Base-by-base conservation (phyloP, 2,329 filamentous ascomycete species). In the Fusarium sp. region DNA sequence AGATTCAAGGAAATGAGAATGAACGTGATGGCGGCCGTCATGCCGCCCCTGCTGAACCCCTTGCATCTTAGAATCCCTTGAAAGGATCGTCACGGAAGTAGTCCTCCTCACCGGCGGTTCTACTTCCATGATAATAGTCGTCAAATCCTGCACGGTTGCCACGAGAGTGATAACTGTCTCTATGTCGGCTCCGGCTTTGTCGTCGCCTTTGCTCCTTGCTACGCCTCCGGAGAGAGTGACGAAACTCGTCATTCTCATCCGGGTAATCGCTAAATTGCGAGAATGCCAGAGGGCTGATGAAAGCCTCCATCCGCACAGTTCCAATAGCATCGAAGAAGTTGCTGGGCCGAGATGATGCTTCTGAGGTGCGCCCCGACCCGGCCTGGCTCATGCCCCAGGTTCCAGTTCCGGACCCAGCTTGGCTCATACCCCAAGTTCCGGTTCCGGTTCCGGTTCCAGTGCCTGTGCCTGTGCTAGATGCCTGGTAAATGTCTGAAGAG, bases 241-340 rank as follows among this genome's bases (percentile, higher is more conserved):
- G 83, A 70, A 85, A 83, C 71, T 90, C 88, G 27, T 89, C 88
- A 25, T 84, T 81, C 72, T 89, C 88, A 64, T 87, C 85, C 0
- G 85, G 83, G 48, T 84, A 82, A 14, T 88, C 87, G 14, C 85
- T 83, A 62, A 87, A 84, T 32, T 84, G 84, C 3, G 84, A 84
- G 70, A 87, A 85, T 1, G 88, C 85, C 13, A 92, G 81, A 0
- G 91, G 91, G 76, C 87, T 91, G 76, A 99, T 97, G 82, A 98
- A 99, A 0, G 97, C 97, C 82, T 98, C 96, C 96, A 99, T 98
- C 32, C 97, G 91, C 56, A 98, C 91, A 2, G 95, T 98, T 2
- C 95, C 95, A 67, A 97, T 92, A 1, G 93, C 93, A 77, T 97
- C 95, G 79, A 97, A 97, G 84, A 97, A 95, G 81, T 91, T 91